Base-by-base conservation (phyloP, 176 grass and related monocot species). In the Leersia perrieri region DNA sequence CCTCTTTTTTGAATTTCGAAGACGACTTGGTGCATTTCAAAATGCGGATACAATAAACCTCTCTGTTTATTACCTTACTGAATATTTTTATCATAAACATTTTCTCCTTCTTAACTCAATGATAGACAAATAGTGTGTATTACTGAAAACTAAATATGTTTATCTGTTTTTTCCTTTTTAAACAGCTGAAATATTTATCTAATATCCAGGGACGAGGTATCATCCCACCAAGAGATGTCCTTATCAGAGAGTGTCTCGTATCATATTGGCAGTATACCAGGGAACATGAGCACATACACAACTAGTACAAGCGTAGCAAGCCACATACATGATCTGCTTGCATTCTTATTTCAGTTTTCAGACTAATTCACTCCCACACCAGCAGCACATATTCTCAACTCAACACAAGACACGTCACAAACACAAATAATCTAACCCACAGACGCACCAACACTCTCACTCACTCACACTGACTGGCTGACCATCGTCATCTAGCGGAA, bases 401-500 rank as follows among this genome's bases (percentile, higher is more conserved):
- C 62, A 76, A 41, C 29, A 68, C 65, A 22, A 57, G 23, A 57
- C 44, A 66, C 33, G 9, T n/a, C 62, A 75, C 41, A 74, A 26
- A 66, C 62, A 29, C 38, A 71, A 18, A 16, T 18, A 11, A 34
- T 3, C 58, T 75, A 51, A 18, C 7, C 9, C 29, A 73, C 28
- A 0, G 15, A 33, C 39, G 33, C 28, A 78, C 62, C 14, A 44
- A 18, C 18, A 47, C 51, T 60, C 49, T 58, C 33, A 15, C 30
- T 66, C 26, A 66, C 73, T 66, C 60, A 22, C 80, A 58, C 28
- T 20, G 40, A 32, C 58, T 39, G 41, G 73, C 80, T 74, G 30
- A 41, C 7, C 57, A 31, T 82, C 57, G 23, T 82, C 62, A 64
- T 72, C 35, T 72, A 44, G 38, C 80, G 63, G 49, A 29, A 73